Evolutionary conservation across 768 basidiomycete genomes (phyloP).

Genomic region (Leccinum boreale): DNA sequence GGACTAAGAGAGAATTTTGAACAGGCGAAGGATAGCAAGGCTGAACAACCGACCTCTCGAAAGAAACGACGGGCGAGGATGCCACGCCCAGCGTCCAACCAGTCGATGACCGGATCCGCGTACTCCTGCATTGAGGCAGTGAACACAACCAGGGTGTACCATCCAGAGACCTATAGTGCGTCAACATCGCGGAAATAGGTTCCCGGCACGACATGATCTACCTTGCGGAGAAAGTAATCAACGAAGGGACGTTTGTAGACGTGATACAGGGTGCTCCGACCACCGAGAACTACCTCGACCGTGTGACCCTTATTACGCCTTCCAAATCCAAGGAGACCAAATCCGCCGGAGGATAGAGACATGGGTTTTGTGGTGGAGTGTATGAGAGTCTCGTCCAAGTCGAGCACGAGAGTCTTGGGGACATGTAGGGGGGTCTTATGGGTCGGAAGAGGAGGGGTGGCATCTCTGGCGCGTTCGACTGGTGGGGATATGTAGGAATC

Average conservation of each 20-base stretch:
- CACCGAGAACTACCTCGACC: slow-evolving; percentile 90
- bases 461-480: slow-evolving; percentile 36
- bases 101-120: slow-evolving; percentile 99
- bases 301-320: slow-evolving; percentile 71
- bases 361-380: slow-evolving; percentile 91
- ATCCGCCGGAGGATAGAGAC: slow-evolving; percentile 42
- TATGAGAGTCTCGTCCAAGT: slow-evolving; percentile 97
- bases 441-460: slow-evolving; percentile 45
- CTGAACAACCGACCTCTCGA: slow-evolving; percentile 66
- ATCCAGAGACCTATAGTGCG: slow-evolving; percentile 78
- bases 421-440: slow-evolving; percentile 73
- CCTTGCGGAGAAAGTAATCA: slow-evolving; percentile 90
- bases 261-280: slow-evolving; percentile 88
- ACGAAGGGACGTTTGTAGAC: slow-evolving; percentile 98
- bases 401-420: slow-evolving; percentile 93
- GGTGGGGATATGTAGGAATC: slow-evolving; percentile 16
- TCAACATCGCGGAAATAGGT: slow-evolving; percentile 4
- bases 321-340: slow-evolving; percentile 60
- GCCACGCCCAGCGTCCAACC: slow-evolving; percentile 93
- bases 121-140: slow-evolving; percentile 99
- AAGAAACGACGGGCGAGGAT: slow-evolving; percentile 88
- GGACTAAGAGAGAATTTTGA: slow-evolving; percentile 47
- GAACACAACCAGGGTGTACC: slow-evolving; percentile 99
- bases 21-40: background rate
- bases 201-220: slow-evolving; percentile 31